Percentiles rank a stretch among this genome's conserved stretches.
Conservation (phyloP, 2,329 filamentous ascomycete genomes). For the Curvularia hawaiiensis region DNA sequence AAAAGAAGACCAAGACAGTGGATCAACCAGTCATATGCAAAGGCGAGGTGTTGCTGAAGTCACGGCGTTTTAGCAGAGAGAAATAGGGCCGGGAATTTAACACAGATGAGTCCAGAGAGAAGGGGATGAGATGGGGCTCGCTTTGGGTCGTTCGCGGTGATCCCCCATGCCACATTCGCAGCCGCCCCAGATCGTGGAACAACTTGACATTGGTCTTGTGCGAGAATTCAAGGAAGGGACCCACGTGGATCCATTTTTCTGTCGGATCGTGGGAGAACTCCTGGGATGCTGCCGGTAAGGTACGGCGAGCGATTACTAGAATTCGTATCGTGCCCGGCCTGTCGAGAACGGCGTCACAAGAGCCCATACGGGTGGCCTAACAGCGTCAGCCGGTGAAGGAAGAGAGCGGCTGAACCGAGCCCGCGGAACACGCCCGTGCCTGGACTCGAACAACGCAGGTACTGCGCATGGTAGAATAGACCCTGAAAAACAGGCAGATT, state of each 20-base stretch:
- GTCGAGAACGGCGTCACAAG: constrained; percentile 6
- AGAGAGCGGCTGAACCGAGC: constrained; percentile 9
- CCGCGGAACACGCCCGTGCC: background rate
- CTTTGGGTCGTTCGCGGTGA: constrained; percentile 7
- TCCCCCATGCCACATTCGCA: constrained; percentile 6
- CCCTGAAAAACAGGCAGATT: constrained; percentile 1
- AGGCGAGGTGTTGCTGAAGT: background rate
- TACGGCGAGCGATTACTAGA: constrained; percentile 8
- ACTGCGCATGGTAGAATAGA: background rate
- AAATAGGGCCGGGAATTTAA: constrained; percentile 1
- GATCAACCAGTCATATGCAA: background rate
- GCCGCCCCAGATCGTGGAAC: constrained; percentile 6
- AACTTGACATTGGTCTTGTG: constrained; percentile 7
- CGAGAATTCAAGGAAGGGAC: constrained; percentile 5
- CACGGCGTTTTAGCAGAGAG: background rate
- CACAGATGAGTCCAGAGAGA: constrained; percentile 1
- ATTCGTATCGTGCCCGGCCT: constrained; percentile 3
- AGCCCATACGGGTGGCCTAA: constrained; percentile 10
- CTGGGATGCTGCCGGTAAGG: constrained; percentile 8
- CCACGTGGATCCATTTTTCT: constrained; percentile 10
- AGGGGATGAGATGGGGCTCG: constrained; percentile 5
- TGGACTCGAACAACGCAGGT: constrained; percentile 3
- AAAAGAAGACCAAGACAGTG: background rate
- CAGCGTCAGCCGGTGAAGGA: constrained; percentile 4
- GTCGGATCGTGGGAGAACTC: constrained; percentile 5